Percentiles rank a stretch among this genome's conserved stretches.
These are phyloP conservation scores for Phlebopus sp. DNA, from an alignment of 1,284 basidiomycete species.

Conservation along the genomic window DNA sequence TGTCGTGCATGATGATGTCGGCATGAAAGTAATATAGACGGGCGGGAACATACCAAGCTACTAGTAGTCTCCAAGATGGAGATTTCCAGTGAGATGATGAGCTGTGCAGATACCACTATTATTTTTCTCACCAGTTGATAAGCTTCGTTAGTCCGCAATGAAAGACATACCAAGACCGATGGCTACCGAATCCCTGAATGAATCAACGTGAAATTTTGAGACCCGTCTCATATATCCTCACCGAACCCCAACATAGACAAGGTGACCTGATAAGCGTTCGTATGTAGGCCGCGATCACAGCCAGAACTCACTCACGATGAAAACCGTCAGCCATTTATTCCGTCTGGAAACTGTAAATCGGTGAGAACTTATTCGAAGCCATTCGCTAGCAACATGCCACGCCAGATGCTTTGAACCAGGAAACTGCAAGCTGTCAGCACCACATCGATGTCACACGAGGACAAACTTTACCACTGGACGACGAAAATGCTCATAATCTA, in stretches of 20 bases:
- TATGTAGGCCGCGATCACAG: not conserved
- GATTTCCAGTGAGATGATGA: too few relatives aligned
- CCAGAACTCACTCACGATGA: slow-evolving; percentile 10
- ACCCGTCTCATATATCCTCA: not conserved
- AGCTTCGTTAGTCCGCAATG: too few relatives aligned
- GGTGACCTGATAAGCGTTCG: not conserved
- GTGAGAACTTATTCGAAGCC: not conserved
- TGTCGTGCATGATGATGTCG: too few relatives aligned
- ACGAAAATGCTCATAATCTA: slow-evolving; percentile 13
- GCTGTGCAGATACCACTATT: too few relatives aligned
- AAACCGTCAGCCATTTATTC: slow-evolving; percentile 12
- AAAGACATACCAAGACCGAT: too few relatives aligned
- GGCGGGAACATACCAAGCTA: too few relatives aligned
- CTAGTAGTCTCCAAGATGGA: too few relatives aligned
- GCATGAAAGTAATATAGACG: too few relatives aligned
- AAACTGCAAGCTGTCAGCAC: slow-evolving; percentile 13
- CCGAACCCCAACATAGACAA: not conserved
- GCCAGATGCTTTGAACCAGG: slow-evolving; percentile 14
- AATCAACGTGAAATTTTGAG: too few relatives aligned
- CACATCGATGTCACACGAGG: not conserved
- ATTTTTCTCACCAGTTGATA: too few relatives aligned
- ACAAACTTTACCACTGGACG: slow-evolving; percentile 17
- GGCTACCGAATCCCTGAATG: too few relatives aligned
- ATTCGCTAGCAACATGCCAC: slow-evolving; percentile 1
- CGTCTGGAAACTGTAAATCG: slow-evolving; percentile 9